phyloP scores from a whole-genome alignment of 495 filamentous ascomycete species.

The Extremus antarcticus region DNA sequence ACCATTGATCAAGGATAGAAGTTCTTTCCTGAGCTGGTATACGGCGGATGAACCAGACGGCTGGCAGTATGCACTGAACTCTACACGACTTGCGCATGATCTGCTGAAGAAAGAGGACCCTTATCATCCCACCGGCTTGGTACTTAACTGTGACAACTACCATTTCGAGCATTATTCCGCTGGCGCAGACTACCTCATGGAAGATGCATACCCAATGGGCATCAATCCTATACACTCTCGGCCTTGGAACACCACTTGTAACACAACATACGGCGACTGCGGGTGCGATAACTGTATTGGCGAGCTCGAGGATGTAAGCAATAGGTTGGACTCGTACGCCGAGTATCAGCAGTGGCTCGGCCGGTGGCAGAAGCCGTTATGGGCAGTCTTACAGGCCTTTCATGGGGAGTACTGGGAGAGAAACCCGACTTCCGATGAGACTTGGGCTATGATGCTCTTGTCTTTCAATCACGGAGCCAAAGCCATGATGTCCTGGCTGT shows the following conservation, averaged over 20 bases:
- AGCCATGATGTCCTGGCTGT: constrained; percentile 42
- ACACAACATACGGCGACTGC: constrained; percentile 57
- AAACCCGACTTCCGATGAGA: constrained; percentile 45
- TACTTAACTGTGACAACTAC: constrained; percentile 62
- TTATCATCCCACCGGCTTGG: constrained; percentile 56
- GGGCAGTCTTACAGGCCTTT: constrained; percentile 55
- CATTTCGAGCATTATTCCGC: constrained; percentile 50
- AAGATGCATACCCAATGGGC: constrained; percentile 55
- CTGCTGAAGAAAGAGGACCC: constrained; percentile 49
- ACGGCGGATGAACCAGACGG: constrained; percentile 62
- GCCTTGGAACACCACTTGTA: constrained; percentile 44
- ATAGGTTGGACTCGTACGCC: constrained; percentile 41
- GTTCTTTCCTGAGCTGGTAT: constrained; percentile 54
- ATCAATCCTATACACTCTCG: constrained; percentile 40
- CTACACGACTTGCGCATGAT: constrained; percentile 31
- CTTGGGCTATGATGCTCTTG: constrained; percentile 48
- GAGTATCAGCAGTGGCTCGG: constrained; percentile 35
- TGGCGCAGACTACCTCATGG: constrained; percentile 55
- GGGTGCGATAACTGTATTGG: constrained; percentile 61
- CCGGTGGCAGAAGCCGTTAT: constrained; percentile 41
- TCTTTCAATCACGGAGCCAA: constrained; percentile 54
- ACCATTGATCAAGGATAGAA: constrained; percentile 38
- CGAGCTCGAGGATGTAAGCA: constrained; percentile 43
- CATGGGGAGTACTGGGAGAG: constrained; percentile 52
- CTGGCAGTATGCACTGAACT: constrained; percentile 46